These are phyloP conservation scores for Exophiala viscosa DNA, from an alignment of 2,329 filamentous ascomycete species.

Conservation along the genomic window DNA sequence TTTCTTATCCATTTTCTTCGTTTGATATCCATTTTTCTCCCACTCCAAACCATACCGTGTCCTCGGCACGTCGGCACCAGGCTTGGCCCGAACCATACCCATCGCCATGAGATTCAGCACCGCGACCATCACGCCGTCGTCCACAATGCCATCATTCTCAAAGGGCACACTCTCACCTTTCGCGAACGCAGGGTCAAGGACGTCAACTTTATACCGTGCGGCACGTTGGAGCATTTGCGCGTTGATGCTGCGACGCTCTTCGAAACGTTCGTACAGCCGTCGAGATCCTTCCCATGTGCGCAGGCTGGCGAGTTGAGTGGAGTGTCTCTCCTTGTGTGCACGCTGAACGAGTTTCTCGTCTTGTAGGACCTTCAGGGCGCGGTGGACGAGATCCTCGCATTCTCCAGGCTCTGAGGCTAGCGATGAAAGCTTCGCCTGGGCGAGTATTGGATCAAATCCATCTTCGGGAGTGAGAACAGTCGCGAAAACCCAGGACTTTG, in stretches of 20 bases:
- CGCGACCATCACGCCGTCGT: constrained; percentile 24
- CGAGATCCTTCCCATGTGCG: constrained; percentile 16
- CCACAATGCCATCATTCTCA: constrained; percentile 32
- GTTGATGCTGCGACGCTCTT: constrained; percentile 41
- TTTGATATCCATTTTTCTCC: constrained; percentile 45
- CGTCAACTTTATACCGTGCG: constrained; percentile 39
- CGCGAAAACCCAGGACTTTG: constrained; percentile 48
- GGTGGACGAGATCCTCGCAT: constrained; percentile 34
- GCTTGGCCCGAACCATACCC: constrained; percentile 36
- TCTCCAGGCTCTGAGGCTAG: constrained; percentile 19
- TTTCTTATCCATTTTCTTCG: constrained; percentile 44
- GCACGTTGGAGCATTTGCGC: constrained; percentile 40
- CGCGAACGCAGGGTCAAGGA: constrained; percentile 40
- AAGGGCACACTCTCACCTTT: constrained; percentile 16
- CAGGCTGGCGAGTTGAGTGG: constrained; percentile 27
- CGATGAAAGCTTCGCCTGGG: constrained; percentile 30
- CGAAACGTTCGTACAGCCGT: constrained; percentile 41
- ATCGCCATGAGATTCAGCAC: constrained; percentile 31
- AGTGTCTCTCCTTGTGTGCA: constrained; percentile 37
- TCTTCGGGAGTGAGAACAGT: constrained; percentile 44
- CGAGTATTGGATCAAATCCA: constrained; percentile 38
- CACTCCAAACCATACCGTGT: constrained; percentile 43
- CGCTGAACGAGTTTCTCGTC: constrained; percentile 21
- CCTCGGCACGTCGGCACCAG: constrained; percentile 38
- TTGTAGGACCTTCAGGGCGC: constrained; percentile 40